phyloP scores from a whole-genome alignment of 2,329 filamentous ascomycete species.

The Botrytis hyacinthi region DNA sequence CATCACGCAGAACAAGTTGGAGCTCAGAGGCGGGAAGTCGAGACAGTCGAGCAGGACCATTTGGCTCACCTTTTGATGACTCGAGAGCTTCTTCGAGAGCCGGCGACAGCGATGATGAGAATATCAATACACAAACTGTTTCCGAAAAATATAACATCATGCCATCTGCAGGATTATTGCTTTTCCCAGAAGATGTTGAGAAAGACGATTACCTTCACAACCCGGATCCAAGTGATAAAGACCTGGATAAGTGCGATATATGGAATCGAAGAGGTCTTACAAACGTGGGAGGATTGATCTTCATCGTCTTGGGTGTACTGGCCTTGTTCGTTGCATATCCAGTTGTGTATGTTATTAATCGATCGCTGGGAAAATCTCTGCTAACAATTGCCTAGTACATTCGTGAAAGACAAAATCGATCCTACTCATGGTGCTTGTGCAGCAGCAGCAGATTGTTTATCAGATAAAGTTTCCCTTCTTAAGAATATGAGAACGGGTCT shows the following conservation, averaged over 20 bases:
- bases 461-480: conserved; percentile 46
- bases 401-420: conserved; percentile 46
- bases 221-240: conserved; percentile 63
- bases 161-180: conserved; percentile 62
- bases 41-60: conserved; percentile 46
- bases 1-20: conserved; percentile 64
- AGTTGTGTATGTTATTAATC: conserved; percentile 55
- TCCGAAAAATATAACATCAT: conserved; percentile 72
- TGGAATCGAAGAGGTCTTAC: conserved; percentile 62
- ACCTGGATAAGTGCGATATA: conserved; percentile 60
- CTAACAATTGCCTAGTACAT: conserved; percentile 49
- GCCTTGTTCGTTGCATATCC: conserved; percentile 68
- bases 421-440: conserved; percentile 35
- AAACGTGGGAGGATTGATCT: conserved; percentile 61
- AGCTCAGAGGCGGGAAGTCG: conserved; percentile 56
- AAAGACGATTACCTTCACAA: conserved; percentile 73
- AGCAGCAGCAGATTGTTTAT: conserved; percentile 43
- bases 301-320: conserved; percentile 60
- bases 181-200: conserved; percentile 71
- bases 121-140: conserved; percentile 69
- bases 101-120: conserved; percentile 58
- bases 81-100: conserved; percentile 40
- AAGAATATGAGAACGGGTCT: conserved; percentile 59
- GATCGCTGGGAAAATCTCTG: conserved; percentile 1
- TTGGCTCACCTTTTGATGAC: conserved; percentile 41